Evolutionary conservation across 495 filamentous ascomycete species (phyloP), one percentile per base, ranked within the genome.

Genomic region (Lophiotrema nucula): DNA sequence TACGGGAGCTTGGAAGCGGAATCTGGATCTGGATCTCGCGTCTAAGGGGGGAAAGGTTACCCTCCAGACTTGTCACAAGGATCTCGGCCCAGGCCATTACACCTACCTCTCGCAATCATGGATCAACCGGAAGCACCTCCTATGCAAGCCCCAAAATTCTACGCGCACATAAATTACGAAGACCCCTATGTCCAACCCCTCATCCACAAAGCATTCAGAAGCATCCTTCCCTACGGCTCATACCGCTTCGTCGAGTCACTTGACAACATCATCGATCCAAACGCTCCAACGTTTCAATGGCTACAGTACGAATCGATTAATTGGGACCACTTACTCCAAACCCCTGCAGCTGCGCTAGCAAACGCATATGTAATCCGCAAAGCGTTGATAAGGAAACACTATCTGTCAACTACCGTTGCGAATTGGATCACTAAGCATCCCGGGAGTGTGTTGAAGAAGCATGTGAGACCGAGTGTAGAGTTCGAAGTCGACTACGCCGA

Each of bases 401-500:
- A 90, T 69, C 79, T 98, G 2, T 81, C 84, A 4, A 83, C 84
- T 15, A 96, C 92, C 0, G 80, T 95, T 31, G 74, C 82, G 37
- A 84, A 84, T 61, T 95, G 90, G 87, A 73, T 87, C 12, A 80
- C 85, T 18, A 98, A 98, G 66, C 75, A 92, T 61, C 90, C 92
- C 0, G 73, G 79, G 28, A 88, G 84, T 16, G 69, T 83, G 2
- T 76, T 98, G 1, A 75, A 73, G 41, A 74, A 75, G 1, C 83
- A 90, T 56, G 79, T 95, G 35, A 88, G 90, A 65, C 79, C 84
- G 2, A 79, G 81, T 13, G 88, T 90, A 49, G 82, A 86, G 33
- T 95, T 98, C 51, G 93, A 98, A 67, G 79, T 98, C 12, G 93
- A 98, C 70, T 98, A 92, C 68, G 90, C 90, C 1, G 93, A 98